Evolutionary conservation across 495 filamentous ascomycete genomes (phyloP).

Genomic region (Xylaria scruposa): DNA sequence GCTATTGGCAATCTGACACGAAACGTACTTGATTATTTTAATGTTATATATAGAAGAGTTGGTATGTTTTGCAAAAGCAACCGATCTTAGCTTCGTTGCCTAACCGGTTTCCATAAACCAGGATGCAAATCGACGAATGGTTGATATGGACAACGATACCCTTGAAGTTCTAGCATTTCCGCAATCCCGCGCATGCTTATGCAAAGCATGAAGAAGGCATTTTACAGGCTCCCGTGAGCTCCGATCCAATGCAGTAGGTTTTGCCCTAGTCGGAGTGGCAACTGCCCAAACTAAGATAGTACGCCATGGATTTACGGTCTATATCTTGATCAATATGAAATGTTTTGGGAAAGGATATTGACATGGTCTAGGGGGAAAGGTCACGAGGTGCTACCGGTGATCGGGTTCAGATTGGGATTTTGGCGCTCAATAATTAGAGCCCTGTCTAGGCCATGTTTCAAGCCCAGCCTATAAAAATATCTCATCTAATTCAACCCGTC

Average conservation of each 20-base stretch:
- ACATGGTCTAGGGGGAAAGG: neutral
- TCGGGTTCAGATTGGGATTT: neutral
- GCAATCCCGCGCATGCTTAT: constrained; percentile 1
- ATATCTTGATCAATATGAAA: neutral
- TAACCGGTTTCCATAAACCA: neutral
- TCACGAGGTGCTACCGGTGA: constrained; percentile 9
- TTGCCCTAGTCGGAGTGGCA: constrained; percentile 4
- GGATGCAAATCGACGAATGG: neutral
- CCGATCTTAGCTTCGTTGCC: neutral
- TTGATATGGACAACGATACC: neutral
- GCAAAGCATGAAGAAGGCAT: neutral
- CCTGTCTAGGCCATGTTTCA: constrained; percentile 20
- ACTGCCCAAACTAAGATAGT: neutral
- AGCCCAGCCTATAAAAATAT: constrained; percentile 12
- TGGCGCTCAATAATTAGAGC: constrained; percentile 2
- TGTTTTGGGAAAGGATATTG: neutral
- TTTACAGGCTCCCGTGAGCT: constrained; percentile 1
- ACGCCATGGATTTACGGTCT: neutral
- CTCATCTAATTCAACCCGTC: constrained; percentile 13
- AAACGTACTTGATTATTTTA: neutral
- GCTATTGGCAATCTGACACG: neutral
- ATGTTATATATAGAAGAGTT: neutral
- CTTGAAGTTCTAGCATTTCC: neutral
- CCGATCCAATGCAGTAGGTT: neutral
- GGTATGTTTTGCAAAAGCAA: neutral